A percentile compares a stretch with the other conserved stretches of the same genome.
These are phyloP conservation scores for Salix dunnii DNA, from an alignment of 345 rosid genomes.

Conservation along the genomic window DNA sequence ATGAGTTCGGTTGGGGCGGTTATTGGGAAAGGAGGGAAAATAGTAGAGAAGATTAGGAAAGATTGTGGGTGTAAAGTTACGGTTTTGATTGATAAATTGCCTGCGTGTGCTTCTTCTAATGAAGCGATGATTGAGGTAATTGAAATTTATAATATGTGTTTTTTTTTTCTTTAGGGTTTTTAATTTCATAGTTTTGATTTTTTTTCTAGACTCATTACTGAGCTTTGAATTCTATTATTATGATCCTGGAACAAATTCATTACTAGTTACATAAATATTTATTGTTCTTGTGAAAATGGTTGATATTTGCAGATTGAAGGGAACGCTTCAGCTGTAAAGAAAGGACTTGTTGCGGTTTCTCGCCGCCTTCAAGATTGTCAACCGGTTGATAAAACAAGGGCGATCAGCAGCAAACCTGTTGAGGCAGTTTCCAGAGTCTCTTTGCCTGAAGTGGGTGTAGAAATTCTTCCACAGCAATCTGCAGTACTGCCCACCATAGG, in stretches of 20 bases:
- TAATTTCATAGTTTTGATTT: not conserved
- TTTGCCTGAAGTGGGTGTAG: constrained; percentile 6
- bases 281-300: not conserved
- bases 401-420: constrained; percentile 23
- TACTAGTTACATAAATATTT: not conserved
- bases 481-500: constrained; percentile 13
- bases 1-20: constrained; percentile 30
- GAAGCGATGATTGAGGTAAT: constrained; percentile 84
- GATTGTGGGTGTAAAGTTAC: constrained; percentile 52
- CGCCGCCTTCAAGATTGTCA: constrained; percentile 42
- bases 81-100: constrained; percentile 63
- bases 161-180: too few relatives aligned
- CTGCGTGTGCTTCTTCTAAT: constrained; percentile 52
- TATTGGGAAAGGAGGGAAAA: constrained; percentile 45
- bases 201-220: not conserved
- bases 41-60: constrained; percentile 49
- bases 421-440: not conserved
- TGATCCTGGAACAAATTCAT: not conserved
- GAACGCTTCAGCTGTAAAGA: constrained; percentile 50
- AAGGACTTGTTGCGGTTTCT: constrained; percentile 50
- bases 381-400: constrained; percentile 22
- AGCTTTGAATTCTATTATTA: not conserved
- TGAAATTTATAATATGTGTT: not conserved
- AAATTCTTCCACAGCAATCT: constrained; percentile 36
- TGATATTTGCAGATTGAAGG: constrained; percentile 48